Conservation (phyloP, 192 early-diverging fungal species). For the Umbelopsis isabellina region DNA sequence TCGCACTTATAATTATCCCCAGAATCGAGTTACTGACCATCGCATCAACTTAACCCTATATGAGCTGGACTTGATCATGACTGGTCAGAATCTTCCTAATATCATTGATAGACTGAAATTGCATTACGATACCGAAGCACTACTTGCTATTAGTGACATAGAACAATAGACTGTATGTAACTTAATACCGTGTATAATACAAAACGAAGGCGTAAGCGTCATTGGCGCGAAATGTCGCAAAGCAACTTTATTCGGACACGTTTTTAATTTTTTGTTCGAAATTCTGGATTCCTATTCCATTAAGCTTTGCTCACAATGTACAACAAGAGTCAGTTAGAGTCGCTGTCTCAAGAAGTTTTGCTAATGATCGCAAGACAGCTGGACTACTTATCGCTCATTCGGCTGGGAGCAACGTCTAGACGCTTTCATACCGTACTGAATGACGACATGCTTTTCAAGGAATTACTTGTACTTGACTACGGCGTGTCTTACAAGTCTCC, state of each 20-base stretch:
- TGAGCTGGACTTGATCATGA: slow-evolving; percentile 68
- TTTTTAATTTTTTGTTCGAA: too few relatives aligned
- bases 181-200: background rate
- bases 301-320: background rate
- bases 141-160: slow-evolving; percentile 4
- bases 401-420: slow-evolving; percentile 21
- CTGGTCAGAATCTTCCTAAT: slow-evolving; percentile 52
- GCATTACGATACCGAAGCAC: slow-evolving; percentile 39
- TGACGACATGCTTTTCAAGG: slow-evolving; percentile 31
- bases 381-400: slow-evolving; percentile 24
- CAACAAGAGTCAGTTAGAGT: slow-evolving; percentile 4
- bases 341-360: slow-evolving; percentile 33
- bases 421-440: slow-evolving; percentile 4
- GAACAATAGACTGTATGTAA: background rate
- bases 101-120: slow-evolving; percentile 46
- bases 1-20: slow-evolving; percentile 82
- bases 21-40: slow-evolving; percentile 83
- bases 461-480: slow-evolving; percentile 27
- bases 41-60: slow-evolving; percentile 75
- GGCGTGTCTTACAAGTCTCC: slow-evolving; percentile 28
- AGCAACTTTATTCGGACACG: too few relatives aligned
- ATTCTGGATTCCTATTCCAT: background rate
- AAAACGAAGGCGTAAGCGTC: background rate
- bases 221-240: too few relatives aligned
- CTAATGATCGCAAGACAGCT: slow-evolving; percentile 28